Percentiles rank a stretch among this genome's conserved stretches.
These are phyloP conservation scores for Candida argentea DNA, from an alignment of 805 yeast species.

Conservation along the genomic window DNA sequence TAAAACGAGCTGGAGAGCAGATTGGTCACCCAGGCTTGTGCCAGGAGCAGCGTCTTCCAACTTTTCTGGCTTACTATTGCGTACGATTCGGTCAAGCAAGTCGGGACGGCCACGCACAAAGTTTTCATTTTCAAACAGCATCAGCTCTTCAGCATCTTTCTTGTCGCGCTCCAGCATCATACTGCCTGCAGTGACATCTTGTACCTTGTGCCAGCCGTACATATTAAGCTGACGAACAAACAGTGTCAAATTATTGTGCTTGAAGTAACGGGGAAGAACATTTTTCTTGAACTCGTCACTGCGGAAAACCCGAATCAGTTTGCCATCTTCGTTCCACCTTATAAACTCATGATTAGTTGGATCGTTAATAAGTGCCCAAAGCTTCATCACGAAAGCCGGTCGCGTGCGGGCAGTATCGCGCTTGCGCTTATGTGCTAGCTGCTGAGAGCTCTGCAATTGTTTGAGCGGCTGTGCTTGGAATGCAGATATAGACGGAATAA, in stretches of 20 bases:
- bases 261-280: constrained; percentile 85
- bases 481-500: no score
- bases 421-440: no score
- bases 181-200: constrained; percentile 77
- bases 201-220: constrained; percentile 99
- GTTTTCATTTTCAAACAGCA: constrained; percentile 82
- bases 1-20: constrained; percentile 45
- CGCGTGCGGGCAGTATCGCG: no score
- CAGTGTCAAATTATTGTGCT: constrained; percentile 90
- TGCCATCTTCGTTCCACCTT: constrained; percentile 79
- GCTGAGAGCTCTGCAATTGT: no score
- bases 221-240: constrained; percentile 94
- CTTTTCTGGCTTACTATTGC: constrained; percentile 39
- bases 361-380: constrained; percentile 95
- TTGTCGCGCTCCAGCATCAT: constrained; percentile 28
- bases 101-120: constrained; percentile 75
- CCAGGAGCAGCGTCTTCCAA: constrained; percentile 9
- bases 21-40: constrained; percentile 17
- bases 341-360: constrained; percentile 57
- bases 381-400: constrained; percentile 87
- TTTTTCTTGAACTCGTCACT: constrained; percentile 77
- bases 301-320: constrained; percentile 73
- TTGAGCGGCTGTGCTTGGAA: no score
- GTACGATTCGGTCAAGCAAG: constrained; percentile 70
- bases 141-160: constrained; percentile 58